phyloP scores from a whole-genome alignment of 306 rosid genomes.

The Dalbergia cultrata region DNA sequence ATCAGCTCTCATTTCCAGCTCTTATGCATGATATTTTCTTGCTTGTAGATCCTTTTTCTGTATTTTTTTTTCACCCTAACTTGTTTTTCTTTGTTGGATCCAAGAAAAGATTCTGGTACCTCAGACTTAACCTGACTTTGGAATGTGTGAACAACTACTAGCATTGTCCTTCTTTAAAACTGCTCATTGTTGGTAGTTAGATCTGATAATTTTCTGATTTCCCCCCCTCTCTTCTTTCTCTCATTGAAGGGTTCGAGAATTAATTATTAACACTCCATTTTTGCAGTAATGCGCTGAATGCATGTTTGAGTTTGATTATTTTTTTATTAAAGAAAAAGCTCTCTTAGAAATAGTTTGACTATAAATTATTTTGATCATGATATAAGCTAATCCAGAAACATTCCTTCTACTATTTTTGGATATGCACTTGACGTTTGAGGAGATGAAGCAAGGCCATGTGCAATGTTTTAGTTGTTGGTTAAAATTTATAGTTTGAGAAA shows the following conservation, averaged over 20 bases:
- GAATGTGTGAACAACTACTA: slow-evolving; percentile 8
- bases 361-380: no score
- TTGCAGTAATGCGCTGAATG: not conserved
- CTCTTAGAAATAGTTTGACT: no score
- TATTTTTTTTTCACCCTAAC: not conserved
- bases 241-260: not conserved
- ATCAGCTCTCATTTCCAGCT: slow-evolving; percentile 1
- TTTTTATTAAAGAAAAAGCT: no score
- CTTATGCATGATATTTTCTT: not conserved
- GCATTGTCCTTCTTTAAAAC: not conserved
- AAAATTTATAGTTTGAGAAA: slow-evolving; percentile 14
- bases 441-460: not conserved
- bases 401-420: not conserved
- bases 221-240: not conserved
- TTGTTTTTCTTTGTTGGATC: slow-evolving; percentile 1
- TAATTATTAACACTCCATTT: not conserved
- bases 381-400: no score
- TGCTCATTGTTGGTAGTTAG: not conserved
- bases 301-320: no score
- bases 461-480: not conserved
- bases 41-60: not conserved
- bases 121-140: not conserved
- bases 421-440: not conserved
- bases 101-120: not conserved
- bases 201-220: not conserved